A percentile compares a stretch with the other conserved stretches of the same genome.
phyloP scores from a whole-genome alignment of 2,329 filamentous ascomycete species.

The Periconia sp. region DNA sequence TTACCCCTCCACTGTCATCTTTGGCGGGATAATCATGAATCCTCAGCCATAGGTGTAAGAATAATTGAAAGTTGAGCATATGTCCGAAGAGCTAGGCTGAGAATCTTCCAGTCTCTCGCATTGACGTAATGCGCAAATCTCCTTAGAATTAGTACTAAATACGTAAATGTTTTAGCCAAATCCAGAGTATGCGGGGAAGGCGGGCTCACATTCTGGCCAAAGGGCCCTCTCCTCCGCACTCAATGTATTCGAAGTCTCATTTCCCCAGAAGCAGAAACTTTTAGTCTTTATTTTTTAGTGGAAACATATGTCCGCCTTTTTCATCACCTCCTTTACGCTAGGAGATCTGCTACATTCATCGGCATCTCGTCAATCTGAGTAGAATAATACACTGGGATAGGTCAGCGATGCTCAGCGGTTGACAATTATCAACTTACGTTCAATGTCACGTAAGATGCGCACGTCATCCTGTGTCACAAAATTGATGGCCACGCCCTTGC shows the following conservation, averaged over 20 bases:
- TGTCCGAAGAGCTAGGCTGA: no score
- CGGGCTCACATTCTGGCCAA: no score
- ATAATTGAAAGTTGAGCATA: no score
- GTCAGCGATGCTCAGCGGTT: slow-evolving; percentile 39
- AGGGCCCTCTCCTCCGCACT: slow-evolving; percentile 45
- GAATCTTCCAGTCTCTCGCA: no score
- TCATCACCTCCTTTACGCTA: slow-evolving; percentile 26
- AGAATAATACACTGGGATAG: slow-evolving; percentile 78
- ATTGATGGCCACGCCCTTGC: slow-evolving; percentile 99
- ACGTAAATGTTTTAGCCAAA: no score
- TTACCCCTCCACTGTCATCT: no score
- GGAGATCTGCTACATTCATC: slow-evolving; percentile 72
- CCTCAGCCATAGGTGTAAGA: no score
- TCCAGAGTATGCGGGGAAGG: no score
- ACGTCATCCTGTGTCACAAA: slow-evolving; percentile 99
- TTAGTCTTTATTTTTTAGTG: slow-evolving; percentile 2
- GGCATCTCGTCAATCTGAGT: slow-evolving; percentile 99
- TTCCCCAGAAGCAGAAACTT: slow-evolving; percentile 10
- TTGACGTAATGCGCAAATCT: no score
- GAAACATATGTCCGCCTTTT: background rate
- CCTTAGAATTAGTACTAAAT: no score
- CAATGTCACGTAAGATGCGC: slow-evolving; percentile 94
- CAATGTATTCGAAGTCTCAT: slow-evolving; percentile 24
- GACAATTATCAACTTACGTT: slow-evolving; percentile 64
- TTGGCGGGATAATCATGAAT: no score